phyloP scores from a whole-genome alignment of 257 asterid species.

The Anisodus acutangulus region DNA sequence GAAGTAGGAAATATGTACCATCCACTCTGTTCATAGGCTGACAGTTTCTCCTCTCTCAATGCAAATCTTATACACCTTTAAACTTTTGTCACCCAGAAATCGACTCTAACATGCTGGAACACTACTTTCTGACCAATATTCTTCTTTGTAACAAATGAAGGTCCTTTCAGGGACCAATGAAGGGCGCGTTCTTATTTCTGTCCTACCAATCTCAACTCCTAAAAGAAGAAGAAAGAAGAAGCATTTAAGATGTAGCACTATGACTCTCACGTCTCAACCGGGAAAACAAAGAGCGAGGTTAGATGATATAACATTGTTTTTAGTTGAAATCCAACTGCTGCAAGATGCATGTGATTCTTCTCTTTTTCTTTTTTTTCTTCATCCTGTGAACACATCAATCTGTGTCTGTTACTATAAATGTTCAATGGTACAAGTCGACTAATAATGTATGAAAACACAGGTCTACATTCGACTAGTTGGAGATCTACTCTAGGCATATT shows the following conservation, averaged over 20 bases:
- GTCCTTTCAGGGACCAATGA: slow-evolving; percentile 1
- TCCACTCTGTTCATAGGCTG: not conserved
- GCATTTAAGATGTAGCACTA: not conserved
- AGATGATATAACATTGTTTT: not conserved
- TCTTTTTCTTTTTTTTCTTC: not conserved
- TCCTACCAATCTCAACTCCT: not conserved
- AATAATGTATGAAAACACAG: not conserved
- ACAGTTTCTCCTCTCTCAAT: not conserved
- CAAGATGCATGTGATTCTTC: not conserved
- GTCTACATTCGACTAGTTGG: not conserved
- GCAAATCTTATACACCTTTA: not conserved
- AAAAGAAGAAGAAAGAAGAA: slow-evolving; percentile 15
- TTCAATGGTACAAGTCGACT: not conserved
- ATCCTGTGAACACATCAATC: not conserved
- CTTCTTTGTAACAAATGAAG: slow-evolving; percentile 14
- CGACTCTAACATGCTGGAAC: not conserved
- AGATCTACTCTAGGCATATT: not conserved
- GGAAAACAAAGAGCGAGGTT: slow-evolving; percentile 1
- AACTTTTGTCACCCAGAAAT: not conserved
- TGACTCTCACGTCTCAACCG: not conserved
- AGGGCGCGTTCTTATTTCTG: not conserved
- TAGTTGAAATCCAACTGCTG: slow-evolving; percentile 7
- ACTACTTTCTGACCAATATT: not conserved
- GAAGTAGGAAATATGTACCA: not conserved
- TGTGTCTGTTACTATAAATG: not conserved